Conservation (phyloP, 495 filamentous ascomycete species). For the Margaritispora aquatica region DNA sequence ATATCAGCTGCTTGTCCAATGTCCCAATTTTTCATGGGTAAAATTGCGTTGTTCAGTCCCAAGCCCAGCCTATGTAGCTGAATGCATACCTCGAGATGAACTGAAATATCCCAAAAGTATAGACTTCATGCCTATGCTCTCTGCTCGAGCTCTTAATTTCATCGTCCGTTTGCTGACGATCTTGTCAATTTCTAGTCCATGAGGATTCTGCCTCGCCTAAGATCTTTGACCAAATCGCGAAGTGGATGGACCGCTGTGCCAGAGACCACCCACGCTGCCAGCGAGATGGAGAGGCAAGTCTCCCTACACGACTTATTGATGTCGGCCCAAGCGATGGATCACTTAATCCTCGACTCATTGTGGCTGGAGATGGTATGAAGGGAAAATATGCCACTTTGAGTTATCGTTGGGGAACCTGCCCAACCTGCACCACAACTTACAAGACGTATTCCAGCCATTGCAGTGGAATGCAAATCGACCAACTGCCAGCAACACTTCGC, state of each 20-base stretch:
- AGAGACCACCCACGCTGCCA: neutral
- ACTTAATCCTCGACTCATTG: conserved; percentile 6
- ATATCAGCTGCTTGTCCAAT: no score
- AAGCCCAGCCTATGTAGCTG: no score
- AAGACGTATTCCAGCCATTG: neutral
- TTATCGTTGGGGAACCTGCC: conserved; percentile 23
- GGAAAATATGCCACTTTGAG: conserved; percentile 21
- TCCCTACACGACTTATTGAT: conserved; percentile 23
- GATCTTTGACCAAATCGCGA: neutral
- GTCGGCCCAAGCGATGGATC: conserved; percentile 7
- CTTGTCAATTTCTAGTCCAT: neutral
- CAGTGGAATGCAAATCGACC: neutral
- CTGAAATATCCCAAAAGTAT: no score
- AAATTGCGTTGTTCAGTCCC: no score
- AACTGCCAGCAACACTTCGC: conserved; percentile 14
- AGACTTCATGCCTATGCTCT: no score
- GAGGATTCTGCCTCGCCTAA: neutral
- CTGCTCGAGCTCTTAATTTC: no score
- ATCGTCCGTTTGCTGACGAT: no score
- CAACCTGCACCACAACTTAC: conserved; percentile 9
- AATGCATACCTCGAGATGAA: no score
- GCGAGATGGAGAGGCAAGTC: neutral
- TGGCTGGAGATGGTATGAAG: neutral
- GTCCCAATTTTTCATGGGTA: no score
- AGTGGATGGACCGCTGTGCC: neutral